phyloP scores from a whole-genome alignment of 768 basidiomycete genomes.

The Mycena chlorophos region DNA sequence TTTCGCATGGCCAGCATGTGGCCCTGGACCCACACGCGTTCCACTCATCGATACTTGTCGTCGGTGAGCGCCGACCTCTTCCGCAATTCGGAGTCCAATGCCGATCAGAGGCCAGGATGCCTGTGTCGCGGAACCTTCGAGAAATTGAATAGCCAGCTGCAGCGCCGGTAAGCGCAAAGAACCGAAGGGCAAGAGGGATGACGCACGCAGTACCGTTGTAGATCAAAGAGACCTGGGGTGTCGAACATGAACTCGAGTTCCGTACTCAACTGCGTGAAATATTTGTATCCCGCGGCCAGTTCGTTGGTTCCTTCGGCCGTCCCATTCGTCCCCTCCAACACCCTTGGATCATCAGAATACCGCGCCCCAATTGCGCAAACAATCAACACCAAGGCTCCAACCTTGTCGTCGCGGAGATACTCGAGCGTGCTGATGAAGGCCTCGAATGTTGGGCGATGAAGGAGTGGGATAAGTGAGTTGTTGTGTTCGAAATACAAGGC shows the following conservation, averaged over 20 bases:
- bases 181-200: not conserved
- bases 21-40: too few species aligned
- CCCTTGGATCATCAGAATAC: slow-evolving; percentile 57
- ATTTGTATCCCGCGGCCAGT: slow-evolving; percentile 60
- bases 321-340: slow-evolving; percentile 38
- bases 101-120: slow-evolving; percentile 69
- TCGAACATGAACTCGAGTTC: slow-evolving; percentile 60
- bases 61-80: slow-evolving; percentile 73
- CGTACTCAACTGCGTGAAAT: slow-evolving; percentile 65
- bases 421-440: slow-evolving; percentile 46
- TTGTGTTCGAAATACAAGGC: slow-evolving; percentile 61
- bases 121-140: slow-evolving; percentile 59
- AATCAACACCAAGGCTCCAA: slow-evolving; percentile 61
- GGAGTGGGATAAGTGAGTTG: slow-evolving; percentile 60
- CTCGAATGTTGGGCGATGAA: slow-evolving; percentile 72
- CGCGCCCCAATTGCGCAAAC: slow-evolving; percentile 71
- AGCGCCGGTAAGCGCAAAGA: slow-evolving; percentile 11
- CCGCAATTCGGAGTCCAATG: slow-evolving; percentile 23
- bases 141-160: slow-evolving; percentile 53
- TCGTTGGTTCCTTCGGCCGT: slow-evolving; percentile 14
- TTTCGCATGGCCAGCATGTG: too few species aligned
- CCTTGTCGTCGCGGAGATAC: slow-evolving; percentile 51
- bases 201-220: slow-evolving; percentile 62
- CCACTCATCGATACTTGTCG: too few species aligned
- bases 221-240: slow-evolving; percentile 66